Evolutionary conservation across 2,329 filamentous ascomycete species (phyloP), one percentile per base, ranked within the genome.

Genomic region (Monosporascus sp.): DNA sequence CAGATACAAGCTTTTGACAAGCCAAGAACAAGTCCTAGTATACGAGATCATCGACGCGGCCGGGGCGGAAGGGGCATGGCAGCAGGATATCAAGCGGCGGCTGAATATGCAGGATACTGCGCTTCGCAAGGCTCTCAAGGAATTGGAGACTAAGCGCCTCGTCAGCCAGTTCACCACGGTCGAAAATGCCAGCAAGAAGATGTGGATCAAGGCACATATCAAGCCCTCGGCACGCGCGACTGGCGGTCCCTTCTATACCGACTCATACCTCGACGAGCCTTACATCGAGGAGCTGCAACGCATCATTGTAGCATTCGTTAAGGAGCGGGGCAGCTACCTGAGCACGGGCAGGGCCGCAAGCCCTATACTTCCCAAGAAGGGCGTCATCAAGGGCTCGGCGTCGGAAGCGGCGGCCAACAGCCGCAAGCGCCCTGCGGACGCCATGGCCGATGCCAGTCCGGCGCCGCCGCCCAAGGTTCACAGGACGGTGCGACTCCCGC

Each of bases 181-280:
- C 71, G 91, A 96, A 73, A 87, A 89, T 66, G 90, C 90, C 27
- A 89, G 87, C 60, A 88, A 94, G 68, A 96, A 96, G 73, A 96
- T 96, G 81, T 99, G 94, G 78, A 96, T 99, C 80, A 86, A 96
- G 65, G 84, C 87, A 51, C 86, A 87, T 57, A 81, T 99, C 55
- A 83, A 85, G 11, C 93, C 94, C 0, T 90, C 87, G 51, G 92
- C 97, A 57, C 88, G 94, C 56, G 89, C 95, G 47, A 96, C 91
- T 0, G 94, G 94, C 47, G 94, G 94, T 2, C 88, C 90, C 8
- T 99, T 93, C 90, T 97, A 94, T 69, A 92, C 89, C 7, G 91
- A 96, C 58, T 89, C 90, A 50, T 88, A 92, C 59, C 80, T 97
- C 14, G 94, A 99, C 70, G 86, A 89, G 58, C 88, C 88, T 54